phyloP scores from a whole-genome alignment of 352 stramenopile species.

The Elongisporangium anandrum region DNA sequence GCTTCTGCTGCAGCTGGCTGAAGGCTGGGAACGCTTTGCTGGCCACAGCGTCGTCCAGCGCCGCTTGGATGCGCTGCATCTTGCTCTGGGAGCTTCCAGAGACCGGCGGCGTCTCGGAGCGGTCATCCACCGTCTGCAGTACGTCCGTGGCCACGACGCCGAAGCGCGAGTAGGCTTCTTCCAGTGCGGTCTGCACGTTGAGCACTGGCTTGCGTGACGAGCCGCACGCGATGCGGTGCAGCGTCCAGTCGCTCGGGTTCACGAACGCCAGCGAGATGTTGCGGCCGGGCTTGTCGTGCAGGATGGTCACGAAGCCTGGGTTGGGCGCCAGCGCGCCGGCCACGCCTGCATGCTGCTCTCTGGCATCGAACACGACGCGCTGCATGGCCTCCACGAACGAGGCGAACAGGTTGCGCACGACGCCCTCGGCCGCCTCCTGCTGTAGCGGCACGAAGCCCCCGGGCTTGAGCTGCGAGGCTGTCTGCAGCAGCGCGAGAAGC shows the following conservation, averaged over 20 bases:
- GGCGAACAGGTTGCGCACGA: background rate
- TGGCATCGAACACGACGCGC: background rate
- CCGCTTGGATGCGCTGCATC: background rate
- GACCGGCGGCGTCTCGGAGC: background rate
- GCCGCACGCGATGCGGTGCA: background rate
- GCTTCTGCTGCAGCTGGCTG: background rate
- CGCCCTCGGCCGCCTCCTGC: background rate
- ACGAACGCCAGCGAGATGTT: background rate
- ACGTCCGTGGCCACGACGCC: background rate
- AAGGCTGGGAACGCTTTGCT: background rate
- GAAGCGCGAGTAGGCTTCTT: background rate
- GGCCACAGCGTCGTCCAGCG: background rate
- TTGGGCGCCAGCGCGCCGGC: background rate
- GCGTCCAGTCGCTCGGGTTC: background rate
- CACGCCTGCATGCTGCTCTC: background rate
- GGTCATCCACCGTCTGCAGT: background rate
- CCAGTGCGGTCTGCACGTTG: background rate
- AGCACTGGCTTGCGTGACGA: background rate
- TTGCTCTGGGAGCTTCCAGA: background rate
- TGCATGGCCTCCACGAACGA: background rate
- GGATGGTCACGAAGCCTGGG: background rate
- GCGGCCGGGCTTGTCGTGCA: background rate
- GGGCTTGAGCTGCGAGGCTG: background rate
- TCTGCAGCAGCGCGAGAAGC: background rate
- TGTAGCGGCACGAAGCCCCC: background rate